These are phyloP conservation scores for Capronia epimyces DNA, from an alignment of 2,329 filamentous ascomycete genomes.

Conservation along the genomic window DNA sequence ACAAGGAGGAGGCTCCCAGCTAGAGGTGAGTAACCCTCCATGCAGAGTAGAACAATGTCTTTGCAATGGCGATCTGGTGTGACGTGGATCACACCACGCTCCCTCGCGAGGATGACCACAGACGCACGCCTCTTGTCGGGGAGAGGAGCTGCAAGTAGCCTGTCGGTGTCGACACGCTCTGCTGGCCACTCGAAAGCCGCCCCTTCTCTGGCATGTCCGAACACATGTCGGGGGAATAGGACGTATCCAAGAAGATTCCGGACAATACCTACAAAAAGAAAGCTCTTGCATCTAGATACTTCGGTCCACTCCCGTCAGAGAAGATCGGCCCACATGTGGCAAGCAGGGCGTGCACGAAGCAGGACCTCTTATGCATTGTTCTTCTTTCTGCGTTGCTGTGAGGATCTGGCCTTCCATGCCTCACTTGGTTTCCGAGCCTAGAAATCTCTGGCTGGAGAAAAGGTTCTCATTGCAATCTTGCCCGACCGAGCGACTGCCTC, in stretches of 20 bases:
- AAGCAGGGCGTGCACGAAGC: not conserved
- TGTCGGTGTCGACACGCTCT: not conserved
- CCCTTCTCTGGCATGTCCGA: not conserved
- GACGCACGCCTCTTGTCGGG: not conserved
- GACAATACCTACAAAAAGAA: not conserved
- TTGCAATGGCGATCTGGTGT: not conserved
- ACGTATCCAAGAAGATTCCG: not conserved
- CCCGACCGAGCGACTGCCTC: not conserved
- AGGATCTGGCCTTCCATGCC: not conserved
- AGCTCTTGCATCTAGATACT: not conserved
- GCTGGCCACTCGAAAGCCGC: not conserved
- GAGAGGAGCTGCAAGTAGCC: not conserved
- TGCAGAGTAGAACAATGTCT: not conserved
- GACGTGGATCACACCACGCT: not conserved
- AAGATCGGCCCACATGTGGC: conserved; percentile 5
- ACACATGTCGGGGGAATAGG: not conserved
- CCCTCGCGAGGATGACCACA: not conserved
- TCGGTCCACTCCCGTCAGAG: conserved; percentile 3
- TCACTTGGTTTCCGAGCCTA: not conserved
- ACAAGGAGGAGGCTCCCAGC: not conserved
- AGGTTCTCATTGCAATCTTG: not conserved
- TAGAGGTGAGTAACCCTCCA: not conserved
- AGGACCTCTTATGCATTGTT: not conserved
- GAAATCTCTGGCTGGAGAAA: not conserved
- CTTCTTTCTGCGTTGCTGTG: not conserved